Percentiles rank a stretch among this genome's conserved stretches.
Evolutionary conservation across 306 rosid species (phyloP).

Genomic region (Pueraria montana): DNA sequence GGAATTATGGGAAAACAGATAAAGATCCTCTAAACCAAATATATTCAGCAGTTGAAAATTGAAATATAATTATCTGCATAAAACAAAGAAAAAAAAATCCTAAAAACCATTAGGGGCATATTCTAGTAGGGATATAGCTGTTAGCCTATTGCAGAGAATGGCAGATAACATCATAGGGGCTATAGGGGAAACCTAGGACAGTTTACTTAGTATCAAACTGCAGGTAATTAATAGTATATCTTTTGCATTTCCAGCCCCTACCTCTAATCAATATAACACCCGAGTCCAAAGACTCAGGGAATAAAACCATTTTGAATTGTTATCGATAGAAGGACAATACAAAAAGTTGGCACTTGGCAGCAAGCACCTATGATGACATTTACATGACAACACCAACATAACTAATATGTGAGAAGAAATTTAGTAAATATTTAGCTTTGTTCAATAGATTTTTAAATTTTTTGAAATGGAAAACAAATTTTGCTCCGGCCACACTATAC

Average conservation of each 20-base stretch:
- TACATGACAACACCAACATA: not conserved
- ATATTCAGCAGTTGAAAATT: not conserved
- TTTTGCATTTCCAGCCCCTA: not conserved
- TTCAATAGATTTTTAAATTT: not conserved
- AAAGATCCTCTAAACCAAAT: not conserved
- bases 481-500: not conserved
- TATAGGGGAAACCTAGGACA: not conserved
- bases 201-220: conserved; percentile 1
- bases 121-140: not conserved
- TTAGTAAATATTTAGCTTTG: not conserved
- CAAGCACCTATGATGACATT: conserved; percentile 9
- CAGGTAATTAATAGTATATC: conserved; percentile 12
- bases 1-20: conserved; percentile 1
- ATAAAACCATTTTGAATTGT: conserved; percentile 4
- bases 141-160: not conserved
- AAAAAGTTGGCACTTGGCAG: not conserved
- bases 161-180: not conserved
- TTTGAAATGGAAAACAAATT: conserved; percentile 5
- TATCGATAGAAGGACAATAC: not conserved
- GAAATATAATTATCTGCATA: conserved; percentile 17
- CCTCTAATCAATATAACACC: conserved; percentile 14
- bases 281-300: conserved; percentile 3
- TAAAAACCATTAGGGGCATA: not conserved
- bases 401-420: not conserved
- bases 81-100: too few relatives aligned